phyloP scores from a whole-genome alignment of 371 early-diverging fungal genomes.

The Batkoa obscura region DNA sequence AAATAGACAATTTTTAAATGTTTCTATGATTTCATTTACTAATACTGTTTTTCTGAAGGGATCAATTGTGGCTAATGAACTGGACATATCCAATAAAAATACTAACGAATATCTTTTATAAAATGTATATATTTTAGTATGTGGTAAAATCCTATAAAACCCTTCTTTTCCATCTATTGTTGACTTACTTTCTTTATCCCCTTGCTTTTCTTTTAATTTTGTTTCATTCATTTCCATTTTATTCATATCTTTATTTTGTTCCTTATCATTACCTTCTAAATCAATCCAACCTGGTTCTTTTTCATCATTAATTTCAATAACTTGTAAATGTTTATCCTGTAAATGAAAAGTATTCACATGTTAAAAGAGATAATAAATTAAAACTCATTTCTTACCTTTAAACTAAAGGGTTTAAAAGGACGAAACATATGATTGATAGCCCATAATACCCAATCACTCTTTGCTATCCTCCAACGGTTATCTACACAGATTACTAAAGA shows the following conservation, averaged over 20 bases:
- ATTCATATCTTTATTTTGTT: too few relatives aligned
- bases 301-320: too few relatives aligned
- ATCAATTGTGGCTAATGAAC: slow-evolving; percentile 1
- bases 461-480: background rate
- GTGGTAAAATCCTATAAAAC: slow-evolving; percentile 2
- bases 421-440: slow-evolving; percentile 6
- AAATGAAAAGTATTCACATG: too few relatives aligned
- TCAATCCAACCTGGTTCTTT: too few relatives aligned
- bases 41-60: background rate
- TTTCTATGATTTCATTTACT: background rate
- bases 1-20: background rate
- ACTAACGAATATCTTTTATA: slow-evolving; percentile 4
- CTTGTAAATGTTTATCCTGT: too few relatives aligned
- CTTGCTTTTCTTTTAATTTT: too few relatives aligned
- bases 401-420: background rate
- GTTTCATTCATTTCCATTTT: too few relatives aligned
- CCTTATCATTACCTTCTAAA: too few relatives aligned
- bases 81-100: slow-evolving; percentile 4
- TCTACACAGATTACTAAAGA: background rate
- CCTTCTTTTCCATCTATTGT: too few relatives aligned
- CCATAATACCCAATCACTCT: slow-evolving; percentile 5
- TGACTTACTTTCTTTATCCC: too few relatives aligned
- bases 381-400: background rate
- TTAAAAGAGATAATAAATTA: too few relatives aligned
- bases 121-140: slow-evolving; percentile 3